Conservation (phyloP, 176 grass and related monocot genomes). For the Zizania latifolia region DNA sequence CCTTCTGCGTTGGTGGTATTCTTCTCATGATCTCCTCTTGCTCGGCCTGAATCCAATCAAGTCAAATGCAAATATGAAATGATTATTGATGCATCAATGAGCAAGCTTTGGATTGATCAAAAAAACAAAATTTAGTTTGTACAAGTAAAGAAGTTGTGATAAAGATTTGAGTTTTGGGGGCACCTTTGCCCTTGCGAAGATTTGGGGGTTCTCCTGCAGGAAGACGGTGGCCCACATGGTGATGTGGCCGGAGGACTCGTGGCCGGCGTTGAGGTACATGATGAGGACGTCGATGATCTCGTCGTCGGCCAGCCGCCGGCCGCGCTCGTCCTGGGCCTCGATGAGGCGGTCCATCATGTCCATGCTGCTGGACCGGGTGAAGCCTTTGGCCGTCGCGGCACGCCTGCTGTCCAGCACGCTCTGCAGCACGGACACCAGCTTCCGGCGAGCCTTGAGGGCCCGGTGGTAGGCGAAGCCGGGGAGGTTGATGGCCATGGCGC, state of each 20-base stretch:
- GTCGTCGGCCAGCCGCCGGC: conserved; percentile 52
- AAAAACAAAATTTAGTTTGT: background rate
- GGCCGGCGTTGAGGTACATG: conserved; percentile 94
- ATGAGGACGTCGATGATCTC: conserved; percentile 81
- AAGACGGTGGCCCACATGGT: conserved; percentile 96
- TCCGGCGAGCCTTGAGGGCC: conserved; percentile 58
- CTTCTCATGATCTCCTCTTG: conserved; percentile 78
- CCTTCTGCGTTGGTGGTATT: conserved; percentile 47
- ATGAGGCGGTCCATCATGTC: conserved; percentile 92
- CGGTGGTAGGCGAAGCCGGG: conserved; percentile 75
- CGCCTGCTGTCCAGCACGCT: conserved; percentile 49
- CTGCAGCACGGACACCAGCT: conserved; percentile 56
- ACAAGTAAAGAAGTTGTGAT: too few relatives aligned
- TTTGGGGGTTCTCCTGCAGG: conserved; percentile 66
- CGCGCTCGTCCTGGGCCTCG: conserved; percentile 51
- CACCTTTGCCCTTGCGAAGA: conserved; percentile 71
- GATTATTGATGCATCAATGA: background rate
- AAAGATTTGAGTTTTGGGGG: background rate
- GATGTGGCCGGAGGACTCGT: conserved; percentile 93
- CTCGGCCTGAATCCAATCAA: conserved; percentile 47
- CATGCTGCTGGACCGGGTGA: background rate
- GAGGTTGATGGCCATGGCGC: conserved; percentile 86
- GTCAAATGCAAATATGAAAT: background rate
- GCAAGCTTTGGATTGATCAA: background rate
- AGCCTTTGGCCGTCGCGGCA: conserved; percentile 1